Evolutionary conservation across 768 basidiomycete species (phyloP).

Genomic region (Xerocomellus dryophilus): DNA sequence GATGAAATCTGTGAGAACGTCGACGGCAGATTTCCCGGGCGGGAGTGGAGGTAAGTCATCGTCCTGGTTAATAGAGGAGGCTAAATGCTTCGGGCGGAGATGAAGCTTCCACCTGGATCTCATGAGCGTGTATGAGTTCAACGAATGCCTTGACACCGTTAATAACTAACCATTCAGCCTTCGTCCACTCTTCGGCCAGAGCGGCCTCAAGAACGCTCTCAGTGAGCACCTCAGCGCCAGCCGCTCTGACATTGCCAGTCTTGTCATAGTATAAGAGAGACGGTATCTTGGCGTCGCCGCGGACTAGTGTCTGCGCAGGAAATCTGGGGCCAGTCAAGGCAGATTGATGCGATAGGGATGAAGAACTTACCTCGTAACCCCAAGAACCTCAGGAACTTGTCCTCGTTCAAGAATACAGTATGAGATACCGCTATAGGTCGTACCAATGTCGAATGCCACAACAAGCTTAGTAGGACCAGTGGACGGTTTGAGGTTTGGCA

Average conservation of each 20-base stretch:
- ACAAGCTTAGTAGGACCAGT: conserved; percentile 31
- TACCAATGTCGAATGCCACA: conserved; percentile 47
- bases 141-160: background rate
- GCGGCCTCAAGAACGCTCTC: conserved; percentile 33
- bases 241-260: conserved; percentile 33
- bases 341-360: background rate
- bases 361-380: conserved; percentile 5
- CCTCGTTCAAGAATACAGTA: conserved; percentile 24
- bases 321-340: conserved; percentile 30
- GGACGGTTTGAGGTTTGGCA: conserved; percentile 2
- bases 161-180: conserved; percentile 17
- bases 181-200: conserved; percentile 26
- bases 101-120: conserved; percentile 26
- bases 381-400: conserved; percentile 6
- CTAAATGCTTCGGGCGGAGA: conserved; percentile 15
- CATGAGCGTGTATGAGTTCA: background rate
- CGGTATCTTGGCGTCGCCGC: conserved; percentile 43
- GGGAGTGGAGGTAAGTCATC: conserved; percentile 31
- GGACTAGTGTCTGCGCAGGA: conserved; percentile 36
- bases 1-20: background rate
- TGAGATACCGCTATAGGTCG: conserved; percentile 43
- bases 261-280: conserved; percentile 44
- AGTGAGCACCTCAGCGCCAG: conserved; percentile 39
- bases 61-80: conserved; percentile 8
- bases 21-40: background rate